Conservation (phyloP, 495 filamentous ascomycete species). For the Cercophora samala region DNA sequence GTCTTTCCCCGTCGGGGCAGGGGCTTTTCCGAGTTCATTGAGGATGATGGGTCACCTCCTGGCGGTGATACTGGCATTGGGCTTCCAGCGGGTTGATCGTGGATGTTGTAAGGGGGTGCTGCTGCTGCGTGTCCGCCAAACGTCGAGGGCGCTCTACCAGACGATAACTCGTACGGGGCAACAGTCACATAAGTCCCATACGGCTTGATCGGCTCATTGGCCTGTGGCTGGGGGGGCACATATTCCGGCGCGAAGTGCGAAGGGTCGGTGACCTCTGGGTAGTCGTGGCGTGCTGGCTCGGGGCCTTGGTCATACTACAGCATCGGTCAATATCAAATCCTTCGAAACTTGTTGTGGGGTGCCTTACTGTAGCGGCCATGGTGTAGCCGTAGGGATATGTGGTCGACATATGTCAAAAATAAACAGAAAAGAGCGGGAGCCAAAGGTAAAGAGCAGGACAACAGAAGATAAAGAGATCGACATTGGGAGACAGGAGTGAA, state of each 20-base stretch:
- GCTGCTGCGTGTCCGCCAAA: conserved; percentile 12
- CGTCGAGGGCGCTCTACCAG: conserved; percentile 2
- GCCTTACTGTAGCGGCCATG: conserved; percentile 26
- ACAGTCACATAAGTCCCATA: conserved; percentile 5
- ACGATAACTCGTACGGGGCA: not conserved
- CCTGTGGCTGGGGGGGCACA: not conserved
- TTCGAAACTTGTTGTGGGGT: not conserved
- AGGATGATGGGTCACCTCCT: not conserved
- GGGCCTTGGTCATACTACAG: conserved; percentile 37
- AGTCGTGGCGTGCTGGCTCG: conserved; percentile 38
- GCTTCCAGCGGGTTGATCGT: conserved; percentile 6
- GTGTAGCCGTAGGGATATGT: conserved; percentile 20
- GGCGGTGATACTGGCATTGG: not conserved
- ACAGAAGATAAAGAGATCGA: not conserved
- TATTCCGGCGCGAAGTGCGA: not conserved
- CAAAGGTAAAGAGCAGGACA: not conserved
- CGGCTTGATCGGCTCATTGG: conserved; percentile 3
- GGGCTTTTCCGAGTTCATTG: not conserved
- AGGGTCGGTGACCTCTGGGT: conserved; percentile 33
- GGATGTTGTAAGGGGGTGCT: conserved; percentile 7
- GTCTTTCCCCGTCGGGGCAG: conserved; percentile 5
- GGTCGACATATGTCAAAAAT: conserved; percentile 17
- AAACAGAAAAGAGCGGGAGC: not conserved
- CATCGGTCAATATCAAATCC: conserved; percentile 8
- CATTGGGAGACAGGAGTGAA: not conserved